Percentiles rank a stretch among this genome's conserved stretches.
Evolutionary conservation across 2,329 filamentous ascomycete species (phyloP).

Genomic region (Diplodia mutila): DNA sequence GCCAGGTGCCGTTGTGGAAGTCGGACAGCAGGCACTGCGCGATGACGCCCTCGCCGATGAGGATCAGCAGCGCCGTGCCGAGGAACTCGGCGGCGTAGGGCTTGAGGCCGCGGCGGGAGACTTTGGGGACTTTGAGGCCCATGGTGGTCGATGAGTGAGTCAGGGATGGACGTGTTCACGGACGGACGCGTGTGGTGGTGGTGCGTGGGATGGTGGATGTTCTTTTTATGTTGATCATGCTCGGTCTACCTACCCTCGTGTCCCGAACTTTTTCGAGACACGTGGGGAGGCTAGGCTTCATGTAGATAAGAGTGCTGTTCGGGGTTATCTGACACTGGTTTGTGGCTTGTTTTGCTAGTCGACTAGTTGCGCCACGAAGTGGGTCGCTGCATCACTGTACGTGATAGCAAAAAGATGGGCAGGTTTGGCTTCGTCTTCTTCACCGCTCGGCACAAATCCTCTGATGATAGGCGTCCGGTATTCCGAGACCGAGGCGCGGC

Average conservation of each 20-base stretch:
- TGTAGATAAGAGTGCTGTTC: constrained; percentile 2
- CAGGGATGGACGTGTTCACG: background rate
- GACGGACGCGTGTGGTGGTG: background rate
- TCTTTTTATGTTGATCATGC: constrained; percentile 1
- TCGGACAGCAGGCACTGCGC: constrained; percentile 48
- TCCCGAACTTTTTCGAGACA: background rate
- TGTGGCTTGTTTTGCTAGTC: constrained; percentile 13
- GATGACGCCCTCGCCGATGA: constrained; percentile 52
- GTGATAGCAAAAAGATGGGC: background rate
- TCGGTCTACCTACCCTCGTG: constrained; percentile 12
- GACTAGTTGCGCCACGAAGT: background rate
- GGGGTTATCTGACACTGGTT: background rate
- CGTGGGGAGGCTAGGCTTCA: constrained; percentile 1
- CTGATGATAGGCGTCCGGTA: no score
- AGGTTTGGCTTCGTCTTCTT: constrained; percentile 2
- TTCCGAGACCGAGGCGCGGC: background rate
- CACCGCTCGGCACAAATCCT: background rate
- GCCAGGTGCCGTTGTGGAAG: constrained; percentile 49
- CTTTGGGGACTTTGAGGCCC: background rate
- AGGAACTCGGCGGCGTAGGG: constrained; percentile 45
- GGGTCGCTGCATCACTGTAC: background rate
- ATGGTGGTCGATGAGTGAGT: background rate
- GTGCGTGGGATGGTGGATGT: no score
- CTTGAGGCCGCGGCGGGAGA: constrained; percentile 9
- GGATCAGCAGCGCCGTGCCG: constrained; percentile 47